Evolutionary conservation across 108 stramenopile genomes (phyloP).

Genomic region (Chaetoceros tenuissimus): DNA sequence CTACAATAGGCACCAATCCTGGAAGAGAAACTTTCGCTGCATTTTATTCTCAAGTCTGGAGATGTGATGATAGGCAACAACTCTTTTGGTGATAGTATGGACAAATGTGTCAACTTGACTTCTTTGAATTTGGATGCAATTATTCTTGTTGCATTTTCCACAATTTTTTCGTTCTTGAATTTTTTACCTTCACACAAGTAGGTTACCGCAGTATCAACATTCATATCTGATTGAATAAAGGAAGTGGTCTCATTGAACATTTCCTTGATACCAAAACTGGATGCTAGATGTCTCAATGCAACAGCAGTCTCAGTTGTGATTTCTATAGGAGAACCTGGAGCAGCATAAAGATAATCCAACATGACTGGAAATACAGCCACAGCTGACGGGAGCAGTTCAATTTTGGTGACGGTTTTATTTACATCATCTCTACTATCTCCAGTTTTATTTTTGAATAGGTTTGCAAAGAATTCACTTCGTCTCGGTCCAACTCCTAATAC

Average conservation of each 20-base stretch:
- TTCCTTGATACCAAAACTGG: slow-evolving; percentile 16
- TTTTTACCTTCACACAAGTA: slow-evolving; percentile 9
- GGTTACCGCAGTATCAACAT: slow-evolving; percentile 1
- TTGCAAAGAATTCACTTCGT: slow-evolving; percentile 36
- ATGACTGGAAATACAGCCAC: slow-evolving; percentile 24
- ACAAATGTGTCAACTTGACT: slow-evolving; percentile 8
- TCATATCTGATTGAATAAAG: slow-evolving; percentile 8
- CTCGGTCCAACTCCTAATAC: slow-evolving; percentile 39
- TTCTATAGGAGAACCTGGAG: slow-evolving; percentile 4
- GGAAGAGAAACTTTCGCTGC: slow-evolving; percentile 3
- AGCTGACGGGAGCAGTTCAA: slow-evolving; percentile 20
- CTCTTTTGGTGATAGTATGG: slow-evolving; percentile 4
- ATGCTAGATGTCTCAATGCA: slow-evolving; percentile 12
- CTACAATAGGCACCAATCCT: slow-evolving; percentile 12
- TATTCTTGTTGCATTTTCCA: not conserved
- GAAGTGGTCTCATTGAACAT: slow-evolving; percentile 4
- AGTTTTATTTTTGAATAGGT: slow-evolving; percentile 12
- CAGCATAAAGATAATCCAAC: slow-evolving; percentile 20
- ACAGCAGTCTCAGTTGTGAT: slow-evolving; percentile 13
- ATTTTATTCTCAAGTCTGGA: not conserved
- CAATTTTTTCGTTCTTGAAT: slow-evolving; percentile 9
- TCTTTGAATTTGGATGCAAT: slow-evolving; percentile 6
- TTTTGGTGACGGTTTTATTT: not conserved
- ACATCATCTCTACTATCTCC: not conserved
- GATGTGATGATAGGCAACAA: slow-evolving; percentile 5